These are phyloP conservation scores for Erigeron philadelphicus DNA, from an alignment of 140 eudicot genomes.

Conservation along the genomic window DNA sequence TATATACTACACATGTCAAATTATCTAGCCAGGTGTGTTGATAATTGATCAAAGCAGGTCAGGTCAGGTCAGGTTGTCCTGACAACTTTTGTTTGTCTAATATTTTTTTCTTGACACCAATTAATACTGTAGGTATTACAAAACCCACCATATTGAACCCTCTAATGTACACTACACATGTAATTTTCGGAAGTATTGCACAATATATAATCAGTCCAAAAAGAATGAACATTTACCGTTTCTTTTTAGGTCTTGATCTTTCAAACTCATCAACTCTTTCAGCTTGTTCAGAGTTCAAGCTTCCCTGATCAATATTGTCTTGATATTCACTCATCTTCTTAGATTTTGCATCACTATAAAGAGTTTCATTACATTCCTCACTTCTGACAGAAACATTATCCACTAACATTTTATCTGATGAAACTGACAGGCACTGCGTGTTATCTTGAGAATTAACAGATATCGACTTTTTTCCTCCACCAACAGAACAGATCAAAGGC, in stretches of 20 bases:
- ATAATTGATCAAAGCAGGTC: no score
- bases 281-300: slow-evolving; percentile 24
- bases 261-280: slow-evolving; percentile 25
- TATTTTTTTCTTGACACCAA: no score
- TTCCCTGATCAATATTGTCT: slow-evolving; percentile 35
- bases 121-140: no score
- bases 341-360: slow-evolving; percentile 25
- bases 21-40: no score
- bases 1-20: no score
- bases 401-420: slow-evolving; percentile 30
- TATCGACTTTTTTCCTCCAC: slow-evolving; percentile 26
- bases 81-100: no score
- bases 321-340: slow-evolving; percentile 28
- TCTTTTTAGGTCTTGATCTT: slow-evolving; percentile 44
- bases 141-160: no score
- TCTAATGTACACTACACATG: no score
- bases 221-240: slow-evolving; percentile 38
- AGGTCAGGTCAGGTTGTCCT: no score
- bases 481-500: slow-evolving; percentile 31
- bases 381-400: slow-evolving; percentile 32
- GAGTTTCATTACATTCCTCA: slow-evolving; percentile 33
- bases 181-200: background rate
- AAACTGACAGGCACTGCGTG: slow-evolving; percentile 28
- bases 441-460: slow-evolving; percentile 31
- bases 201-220: background rate